Conservation (phyloP, 1,284 basidiomycete genomes). For the Cryptococcus amylolentus region DNA sequence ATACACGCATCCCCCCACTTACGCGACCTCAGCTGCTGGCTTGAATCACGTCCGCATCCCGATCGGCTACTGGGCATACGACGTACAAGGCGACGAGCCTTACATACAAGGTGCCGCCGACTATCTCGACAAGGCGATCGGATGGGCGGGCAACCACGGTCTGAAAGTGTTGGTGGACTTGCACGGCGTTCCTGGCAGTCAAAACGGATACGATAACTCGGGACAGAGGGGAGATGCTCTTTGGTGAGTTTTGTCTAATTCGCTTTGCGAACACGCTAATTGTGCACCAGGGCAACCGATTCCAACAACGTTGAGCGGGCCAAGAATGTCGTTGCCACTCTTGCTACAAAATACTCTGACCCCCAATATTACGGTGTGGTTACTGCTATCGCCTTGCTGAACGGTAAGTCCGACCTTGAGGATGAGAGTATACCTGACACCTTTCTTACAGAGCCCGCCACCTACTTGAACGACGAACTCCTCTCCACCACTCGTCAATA, state of each 20-base stretch:
- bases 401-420: slow-evolving; percentile 20
- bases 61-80: slow-evolving; percentile 78
- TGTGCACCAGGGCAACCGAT: slow-evolving; percentile 18
- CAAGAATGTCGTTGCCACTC: slow-evolving; percentile 50
- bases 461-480: slow-evolving; percentile 59
- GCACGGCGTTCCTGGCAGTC: slow-evolving; percentile 78
- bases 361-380: slow-evolving; percentile 59
- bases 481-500: slow-evolving; percentile 63
- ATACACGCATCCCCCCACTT: background rate
- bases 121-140: slow-evolving; percentile 60
- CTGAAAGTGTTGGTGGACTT: slow-evolving; percentile 67
- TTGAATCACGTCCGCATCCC: slow-evolving; percentile 79
- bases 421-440: background rate
- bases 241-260: slow-evolving; percentile 54
- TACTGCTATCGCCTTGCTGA: slow-evolving; percentile 53
- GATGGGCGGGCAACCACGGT: slow-evolving; percentile 70
- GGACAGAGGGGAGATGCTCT: slow-evolving; percentile 64
- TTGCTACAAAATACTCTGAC: slow-evolving; percentile 39
- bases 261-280: background rate
- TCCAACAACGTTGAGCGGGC: slow-evolving; percentile 37
- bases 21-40: slow-evolving; percentile 53
- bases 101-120: slow-evolving; percentile 70
- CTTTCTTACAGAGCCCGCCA: slow-evolving; percentile 63
- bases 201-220: slow-evolving; percentile 77
- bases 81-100: slow-evolving; percentile 72